Evolutionary conservation across 148 eudicot genomes (phyloP).

Genomic region (Cornus suecica): DNA sequence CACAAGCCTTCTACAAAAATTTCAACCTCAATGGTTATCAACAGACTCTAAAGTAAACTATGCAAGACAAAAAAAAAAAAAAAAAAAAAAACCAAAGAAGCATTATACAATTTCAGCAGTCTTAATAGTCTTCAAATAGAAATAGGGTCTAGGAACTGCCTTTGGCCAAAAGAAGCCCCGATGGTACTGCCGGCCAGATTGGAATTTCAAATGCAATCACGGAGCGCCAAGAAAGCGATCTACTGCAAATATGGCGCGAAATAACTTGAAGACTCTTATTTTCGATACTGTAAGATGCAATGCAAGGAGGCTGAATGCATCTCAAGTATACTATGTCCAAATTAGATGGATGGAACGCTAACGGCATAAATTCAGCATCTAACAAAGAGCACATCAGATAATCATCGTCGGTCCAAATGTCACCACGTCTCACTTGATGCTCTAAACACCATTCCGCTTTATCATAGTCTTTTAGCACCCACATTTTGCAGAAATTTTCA

Average conservation of each 20-base stretch:
- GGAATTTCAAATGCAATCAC: conserved; percentile 21
- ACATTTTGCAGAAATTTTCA: conserved; percentile 11
- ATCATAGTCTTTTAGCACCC: conserved; percentile 15
- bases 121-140: too few relatives aligned
- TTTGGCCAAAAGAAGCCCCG: too few relatives aligned
- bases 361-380: conserved; percentile 10
- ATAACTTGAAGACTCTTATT: conserved; percentile 11
- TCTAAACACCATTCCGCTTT: conserved; percentile 14
- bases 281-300: conserved; percentile 12
- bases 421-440: conserved; percentile 17
- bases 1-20: too few relatives aligned
- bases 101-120: too few relatives aligned
- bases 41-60: too few relatives aligned
- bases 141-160: conserved; percentile 2
- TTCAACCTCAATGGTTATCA: too few relatives aligned
- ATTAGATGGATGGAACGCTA: conserved; percentile 20
- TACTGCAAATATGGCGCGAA: conserved; percentile 8
- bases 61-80: too few relatives aligned
- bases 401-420: conserved; percentile 13
- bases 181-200: conserved; percentile 13
- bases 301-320: conserved; percentile 15
- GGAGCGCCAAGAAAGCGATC: conserved; percentile 19
- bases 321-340: conserved; percentile 15
- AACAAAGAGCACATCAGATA: not conserved
- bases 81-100: too few relatives aligned